These are phyloP conservation scores for Fusarium sororula DNA, from an alignment of 2,329 filamentous ascomycete species.

Conservation along the genomic window DNA sequence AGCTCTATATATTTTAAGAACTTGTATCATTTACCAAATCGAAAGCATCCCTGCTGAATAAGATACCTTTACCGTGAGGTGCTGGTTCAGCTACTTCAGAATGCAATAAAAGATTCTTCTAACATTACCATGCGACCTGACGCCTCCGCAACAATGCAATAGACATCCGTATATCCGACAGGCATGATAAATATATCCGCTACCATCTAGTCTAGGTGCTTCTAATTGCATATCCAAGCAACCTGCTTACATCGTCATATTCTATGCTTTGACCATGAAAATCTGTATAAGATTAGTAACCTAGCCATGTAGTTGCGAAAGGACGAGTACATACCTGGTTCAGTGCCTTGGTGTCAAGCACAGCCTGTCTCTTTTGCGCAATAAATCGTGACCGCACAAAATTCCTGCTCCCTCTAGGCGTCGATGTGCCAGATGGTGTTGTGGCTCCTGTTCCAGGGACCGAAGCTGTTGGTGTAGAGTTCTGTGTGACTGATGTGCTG, in stretches of 20 bases:
- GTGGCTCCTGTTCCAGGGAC: constrained; percentile 51
- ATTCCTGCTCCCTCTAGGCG: constrained; percentile 68
- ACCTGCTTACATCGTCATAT: background rate
- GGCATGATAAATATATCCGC: background rate
- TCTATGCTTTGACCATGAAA: constrained; percentile 70
- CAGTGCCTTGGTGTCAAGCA: constrained; percentile 81
- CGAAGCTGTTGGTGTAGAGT: constrained; percentile 41
- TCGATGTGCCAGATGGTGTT: constrained; percentile 55
- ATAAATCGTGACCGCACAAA: constrained; percentile 84
- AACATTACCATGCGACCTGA: constrained; percentile 1
- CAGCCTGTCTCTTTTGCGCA: constrained; percentile 84
- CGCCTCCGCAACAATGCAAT: background rate
- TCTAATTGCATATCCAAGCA: background rate
- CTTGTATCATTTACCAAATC: background rate
- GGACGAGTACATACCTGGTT: constrained; percentile 74
- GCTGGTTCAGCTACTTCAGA: background rate
- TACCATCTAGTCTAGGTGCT: constrained; percentile 8
- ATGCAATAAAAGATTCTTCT: constrained; percentile 4
- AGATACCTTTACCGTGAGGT: background rate
- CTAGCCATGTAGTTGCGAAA: background rate
- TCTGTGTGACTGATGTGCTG: constrained; percentile 15
- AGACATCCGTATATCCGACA: background rate
- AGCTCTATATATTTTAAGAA: background rate
- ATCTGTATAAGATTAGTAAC: constrained; percentile 57
- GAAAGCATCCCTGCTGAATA: background rate